These are phyloP conservation scores for Phytophthora chlamydospora DNA, from an alignment of 352 stramenopile genomes.

Conservation along the genomic window DNA sequence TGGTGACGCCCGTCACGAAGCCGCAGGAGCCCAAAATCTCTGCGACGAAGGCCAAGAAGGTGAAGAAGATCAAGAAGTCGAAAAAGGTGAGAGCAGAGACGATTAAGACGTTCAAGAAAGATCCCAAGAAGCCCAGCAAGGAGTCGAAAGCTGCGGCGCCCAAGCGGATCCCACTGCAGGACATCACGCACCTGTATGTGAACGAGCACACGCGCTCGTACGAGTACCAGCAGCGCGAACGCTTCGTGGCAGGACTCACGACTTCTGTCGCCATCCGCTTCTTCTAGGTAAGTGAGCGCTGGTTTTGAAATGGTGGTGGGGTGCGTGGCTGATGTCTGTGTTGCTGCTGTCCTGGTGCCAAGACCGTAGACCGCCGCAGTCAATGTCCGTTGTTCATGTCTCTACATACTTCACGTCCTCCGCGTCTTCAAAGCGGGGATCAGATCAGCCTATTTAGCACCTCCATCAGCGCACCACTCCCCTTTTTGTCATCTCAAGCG, in stretches of 20 bases:
- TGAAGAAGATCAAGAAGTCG: slow-evolving; percentile 26
- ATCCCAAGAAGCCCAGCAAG: slow-evolving; percentile 23
- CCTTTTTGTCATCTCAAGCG: slow-evolving; percentile 5
- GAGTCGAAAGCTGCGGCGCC: slow-evolving; percentile 32
- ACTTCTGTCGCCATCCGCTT: slow-evolving; percentile 61
- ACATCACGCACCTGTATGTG: slow-evolving; percentile 75
- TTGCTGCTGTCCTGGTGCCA: slow-evolving; percentile 12
- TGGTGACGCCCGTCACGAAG: slow-evolving; percentile 37
- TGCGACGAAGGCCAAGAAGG: slow-evolving; percentile 34
- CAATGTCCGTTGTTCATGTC: not conserved
- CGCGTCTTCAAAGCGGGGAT: slow-evolving; percentile 11
- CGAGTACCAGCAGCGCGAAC: slow-evolving; percentile 22
- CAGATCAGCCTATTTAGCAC: slow-evolving; percentile 41
- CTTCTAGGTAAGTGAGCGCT: slow-evolving; percentile 34
- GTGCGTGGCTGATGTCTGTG: slow-evolving; percentile 4
- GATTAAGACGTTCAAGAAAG: not conserved
- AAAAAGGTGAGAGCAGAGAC: slow-evolving; percentile 10
- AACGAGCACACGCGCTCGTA: slow-evolving; percentile 34
- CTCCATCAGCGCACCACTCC: slow-evolving; percentile 13
- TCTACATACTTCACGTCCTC: slow-evolving; percentile 10
- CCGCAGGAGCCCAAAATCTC: slow-evolving; percentile 32
- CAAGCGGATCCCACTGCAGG: slow-evolving; percentile 57
- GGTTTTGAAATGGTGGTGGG: not conserved
- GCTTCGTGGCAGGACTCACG: slow-evolving; percentile 32
- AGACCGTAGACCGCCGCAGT: slow-evolving; percentile 7